phyloP scores from a whole-genome alignment of 2,329 filamentous ascomycete genomes.

The Ascochyta rabiei region DNA sequence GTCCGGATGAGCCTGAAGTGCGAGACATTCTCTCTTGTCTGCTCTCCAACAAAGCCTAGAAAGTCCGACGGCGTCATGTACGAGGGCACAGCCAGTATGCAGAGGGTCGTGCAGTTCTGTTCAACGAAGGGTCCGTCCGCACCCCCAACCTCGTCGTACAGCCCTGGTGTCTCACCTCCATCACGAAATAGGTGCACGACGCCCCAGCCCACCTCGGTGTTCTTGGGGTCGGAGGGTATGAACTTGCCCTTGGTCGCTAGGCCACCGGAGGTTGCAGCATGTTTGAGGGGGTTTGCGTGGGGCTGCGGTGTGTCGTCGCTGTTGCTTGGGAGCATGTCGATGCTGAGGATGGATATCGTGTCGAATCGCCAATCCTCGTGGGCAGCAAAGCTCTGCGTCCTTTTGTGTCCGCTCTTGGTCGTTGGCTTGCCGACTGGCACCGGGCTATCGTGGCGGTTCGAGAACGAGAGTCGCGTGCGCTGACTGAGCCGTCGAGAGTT shows the following conservation, averaged over 20 bases:
- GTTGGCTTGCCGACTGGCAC: slow-evolving; percentile 47
- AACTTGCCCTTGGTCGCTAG: slow-evolving; percentile 84
- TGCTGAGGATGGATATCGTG: slow-evolving; percentile 76
- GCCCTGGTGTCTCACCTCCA: slow-evolving; percentile 70
- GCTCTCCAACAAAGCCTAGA: slow-evolving; percentile 87
- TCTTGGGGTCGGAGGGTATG: slow-evolving; percentile 70
- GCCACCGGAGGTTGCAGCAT: slow-evolving; percentile 54
- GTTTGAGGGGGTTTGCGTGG: slow-evolving; percentile 46
- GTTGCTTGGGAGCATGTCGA: slow-evolving; percentile 67
- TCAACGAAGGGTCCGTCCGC: slow-evolving; percentile 48
- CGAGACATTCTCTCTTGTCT: slow-evolving; percentile 82
- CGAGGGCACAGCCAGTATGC: slow-evolving; percentile 91
- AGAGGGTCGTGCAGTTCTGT: slow-evolving; percentile 84
- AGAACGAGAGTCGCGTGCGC: slow-evolving; percentile 43
- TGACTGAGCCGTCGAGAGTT: slow-evolving; percentile 38
- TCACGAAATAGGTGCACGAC: slow-evolving; percentile 94
- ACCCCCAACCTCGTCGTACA: slow-evolving; percentile 58
- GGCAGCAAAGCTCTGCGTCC: slow-evolving; percentile 38
- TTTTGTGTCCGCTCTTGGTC: slow-evolving; percentile 27
- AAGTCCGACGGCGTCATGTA: slow-evolving; percentile 93
- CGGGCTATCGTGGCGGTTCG: slow-evolving; percentile 45
- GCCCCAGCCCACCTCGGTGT: slow-evolving; percentile 86
- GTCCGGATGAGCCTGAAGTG: slow-evolving; percentile 96
- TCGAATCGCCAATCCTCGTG: slow-evolving; percentile 80
- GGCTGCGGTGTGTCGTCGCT: slow-evolving; percentile 31